A percentile compares a stretch with the other conserved stretches of the same genome.
phyloP scores from a whole-genome alignment of 1,284 basidiomycete genomes.

The Papiliotrema flavescens region DNA sequence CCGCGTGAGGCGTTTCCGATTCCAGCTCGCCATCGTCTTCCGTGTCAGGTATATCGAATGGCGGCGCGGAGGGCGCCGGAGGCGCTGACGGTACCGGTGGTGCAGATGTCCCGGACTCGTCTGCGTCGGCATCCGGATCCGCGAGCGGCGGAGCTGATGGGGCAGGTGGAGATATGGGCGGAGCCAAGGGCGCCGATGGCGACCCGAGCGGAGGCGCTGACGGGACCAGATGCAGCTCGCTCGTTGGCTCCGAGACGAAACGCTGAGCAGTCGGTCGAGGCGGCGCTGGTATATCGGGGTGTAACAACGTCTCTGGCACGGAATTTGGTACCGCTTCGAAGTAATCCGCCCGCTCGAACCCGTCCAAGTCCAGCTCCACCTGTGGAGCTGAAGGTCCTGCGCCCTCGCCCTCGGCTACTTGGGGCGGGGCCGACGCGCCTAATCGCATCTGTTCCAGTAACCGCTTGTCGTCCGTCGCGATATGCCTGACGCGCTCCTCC shows the following conservation, averaged over 20 bases:
- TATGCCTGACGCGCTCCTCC: constrained; percentile 21
- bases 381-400: constrained; percentile 37
- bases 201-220: constrained; percentile 21
- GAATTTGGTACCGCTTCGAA: not conserved
- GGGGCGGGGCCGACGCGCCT: constrained; percentile 39
- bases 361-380: constrained; percentile 43
- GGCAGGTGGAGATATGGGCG: not conserved
- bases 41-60: not conserved
- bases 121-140: constrained; percentile 15
- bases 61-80: constrained; percentile 1
- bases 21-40: constrained; percentile 1
- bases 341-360: constrained; percentile 36
- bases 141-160: constrained; percentile 27
- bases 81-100: too few species aligned
- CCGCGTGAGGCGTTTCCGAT: not conserved
- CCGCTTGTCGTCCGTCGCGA: constrained; percentile 49
- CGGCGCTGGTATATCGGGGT: constrained; percentile 16
- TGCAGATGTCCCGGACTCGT: too few species aligned
- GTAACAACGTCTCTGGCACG: not conserved
- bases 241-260: constrained; percentile 8
- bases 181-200: not conserved
- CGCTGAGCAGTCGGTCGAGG: constrained; percentile 11
- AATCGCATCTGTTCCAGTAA: constrained; percentile 41
- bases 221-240: constrained; percentile 19
- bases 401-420: constrained; percentile 2